Conservation (phyloP, 148 eudicot species). For the Bassia scoparia region DNA sequence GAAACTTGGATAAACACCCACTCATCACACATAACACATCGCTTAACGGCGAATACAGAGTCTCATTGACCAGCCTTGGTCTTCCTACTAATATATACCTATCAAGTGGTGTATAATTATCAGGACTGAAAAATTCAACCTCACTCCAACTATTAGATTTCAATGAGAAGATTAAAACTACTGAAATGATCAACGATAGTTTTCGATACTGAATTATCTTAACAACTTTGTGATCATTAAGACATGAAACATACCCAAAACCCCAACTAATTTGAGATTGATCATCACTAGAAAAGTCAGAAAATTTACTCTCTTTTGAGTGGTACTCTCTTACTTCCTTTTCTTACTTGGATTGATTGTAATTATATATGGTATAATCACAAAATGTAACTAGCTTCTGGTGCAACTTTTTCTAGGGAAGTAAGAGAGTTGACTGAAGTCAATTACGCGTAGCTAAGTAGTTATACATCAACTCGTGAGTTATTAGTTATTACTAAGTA, state of each 20-base stretch:
- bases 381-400: too few relatives aligned
- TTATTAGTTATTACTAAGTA: too few relatives aligned
- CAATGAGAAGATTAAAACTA: background rate
- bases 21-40: background rate
- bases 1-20: background rate
- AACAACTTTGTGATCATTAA: slow-evolving; percentile 12
- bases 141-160: background rate
- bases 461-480: too few relatives aligned
- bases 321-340: too few relatives aligned
- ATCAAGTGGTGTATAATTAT: background rate
- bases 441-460: too few relatives aligned
- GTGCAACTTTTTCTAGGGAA: too few relatives aligned
- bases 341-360: too few relatives aligned
- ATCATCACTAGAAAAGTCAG: background rate
- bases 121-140: too few relatives aligned
- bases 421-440: too few relatives aligned
- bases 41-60: background rate
- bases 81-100: background rate
- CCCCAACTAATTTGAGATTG: background rate
- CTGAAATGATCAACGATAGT: background rate
- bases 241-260: background rate
- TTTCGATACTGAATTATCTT: background rate
- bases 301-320: background rate
- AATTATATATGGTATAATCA: too few relatives aligned
- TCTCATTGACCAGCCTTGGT: background rate